Base-by-base conservation (phyloP, 495 filamentous ascomycete species). In the Astrothelium subdiscretum region DNA sequence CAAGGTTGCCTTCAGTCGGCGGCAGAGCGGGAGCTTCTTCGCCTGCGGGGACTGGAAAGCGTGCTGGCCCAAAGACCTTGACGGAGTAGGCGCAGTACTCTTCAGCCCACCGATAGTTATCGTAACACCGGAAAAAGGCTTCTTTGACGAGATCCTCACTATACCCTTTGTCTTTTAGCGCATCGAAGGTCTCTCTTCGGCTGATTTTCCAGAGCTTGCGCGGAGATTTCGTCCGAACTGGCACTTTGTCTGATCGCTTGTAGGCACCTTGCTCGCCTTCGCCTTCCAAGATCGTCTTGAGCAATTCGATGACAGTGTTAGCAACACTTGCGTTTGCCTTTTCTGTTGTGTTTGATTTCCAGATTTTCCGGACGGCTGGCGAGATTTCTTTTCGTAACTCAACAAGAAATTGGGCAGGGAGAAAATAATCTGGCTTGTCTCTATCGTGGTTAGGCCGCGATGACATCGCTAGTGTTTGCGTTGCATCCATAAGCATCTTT, bases 371-470 rank as follows among this genome's bases (percentile, higher is more conserved):
- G 54, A 90, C 80, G 60, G 88, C 84, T 1, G 91, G 89, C n/a
- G 97, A 71, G 51, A 97, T 83, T 31, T 86, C 81, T 77, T 89
- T 84, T 52, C 92, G 84, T 48, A 97, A 75, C 70, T 97, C 94
- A 32, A 99, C 87, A 12, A 96, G 70, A 61, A 97, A 88, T 69
- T 97, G 94, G 6, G 80, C 78, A 6, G 85, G 75, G 18, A 84
- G 79, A 67, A 89, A 91, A 65, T 81, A 82, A 68, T 95, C 88
- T 8, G 82, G 73, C 31, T 79, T 81, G 32, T 80, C 78, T 29
- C 78, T 78, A 38, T 83, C 80, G 59, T 81, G 76, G 26, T 84
- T 79, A 1, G 58, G 29, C 32, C 82, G 73, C 35, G 79, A 79
- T 52, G 80, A 70, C 65, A 96, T 80, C 40, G 84, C 79, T 54